Percentiles rank a stretch among this genome's conserved stretches.
Conservation (phyloP, 495 filamentous ascomycete genomes). For the Aspergillus taichungensis region DNA sequence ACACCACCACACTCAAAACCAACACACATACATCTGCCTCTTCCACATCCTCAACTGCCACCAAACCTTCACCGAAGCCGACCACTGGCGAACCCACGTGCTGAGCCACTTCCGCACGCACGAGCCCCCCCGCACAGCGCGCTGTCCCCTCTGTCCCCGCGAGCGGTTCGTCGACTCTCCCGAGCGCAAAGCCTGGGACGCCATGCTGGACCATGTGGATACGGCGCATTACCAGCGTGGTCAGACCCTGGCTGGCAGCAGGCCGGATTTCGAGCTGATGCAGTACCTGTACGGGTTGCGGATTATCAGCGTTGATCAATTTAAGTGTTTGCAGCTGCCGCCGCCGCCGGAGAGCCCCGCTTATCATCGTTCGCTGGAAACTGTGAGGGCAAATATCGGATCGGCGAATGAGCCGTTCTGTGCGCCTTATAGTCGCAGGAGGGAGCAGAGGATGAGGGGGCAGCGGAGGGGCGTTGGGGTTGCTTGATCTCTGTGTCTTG, state of each 20-base stretch:
- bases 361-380: slow-evolving; percentile 36
- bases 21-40: slow-evolving; percentile 30
- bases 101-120: slow-evolving; percentile 35
- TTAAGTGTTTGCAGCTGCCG: slow-evolving; percentile 36
- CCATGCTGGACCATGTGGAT: slow-evolving; percentile 33
- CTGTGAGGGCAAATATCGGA: slow-evolving; percentile 33
- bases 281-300: slow-evolving; percentile 34
- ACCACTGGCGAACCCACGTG: slow-evolving; percentile 35
- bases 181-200: slow-evolving; percentile 27
- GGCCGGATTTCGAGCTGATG: slow-evolving; percentile 39
- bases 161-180: slow-evolving; percentile 24
- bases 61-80: slow-evolving; percentile 25
- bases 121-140: slow-evolving; percentile 27
- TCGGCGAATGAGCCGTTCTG: slow-evolving; percentile 39
- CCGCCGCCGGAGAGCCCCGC: slow-evolving; percentile 36
- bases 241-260: slow-evolving; percentile 31
- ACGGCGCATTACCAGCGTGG: slow-evolving; percentile 29
- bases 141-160: slow-evolving; percentile 32
- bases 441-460: slow-evolving; percentile 35
- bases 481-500: slow-evolving; percentile 11
- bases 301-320: slow-evolving; percentile 38
- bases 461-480: slow-evolving; percentile 31
- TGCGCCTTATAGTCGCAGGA: slow-evolving; percentile 35
- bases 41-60: slow-evolving; percentile 40
- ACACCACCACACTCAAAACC: background rate